phyloP scores from a whole-genome alignment of 768 basidiomycete species.

The Fibroporia radiculosa region DNA sequence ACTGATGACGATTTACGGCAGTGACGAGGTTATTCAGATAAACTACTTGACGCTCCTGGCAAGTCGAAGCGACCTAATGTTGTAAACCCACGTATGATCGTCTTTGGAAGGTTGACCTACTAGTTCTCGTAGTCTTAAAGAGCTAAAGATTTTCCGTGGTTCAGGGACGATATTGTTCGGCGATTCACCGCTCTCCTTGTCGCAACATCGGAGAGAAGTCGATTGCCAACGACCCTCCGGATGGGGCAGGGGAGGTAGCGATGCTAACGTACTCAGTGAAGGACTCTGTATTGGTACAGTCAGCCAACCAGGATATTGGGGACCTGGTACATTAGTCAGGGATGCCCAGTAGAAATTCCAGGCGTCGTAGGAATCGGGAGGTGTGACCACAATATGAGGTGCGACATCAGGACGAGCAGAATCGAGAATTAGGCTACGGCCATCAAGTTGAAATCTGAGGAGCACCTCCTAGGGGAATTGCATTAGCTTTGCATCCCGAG shows the following conservation, averaged over 20 bases:
- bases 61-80: constrained; percentile 7
- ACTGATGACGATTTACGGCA: constrained; percentile 29
- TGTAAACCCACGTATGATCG: background rate
- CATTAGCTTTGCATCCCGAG: background rate
- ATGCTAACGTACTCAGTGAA: background rate
- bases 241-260: background rate
- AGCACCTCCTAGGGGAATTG: constrained; percentile 12
- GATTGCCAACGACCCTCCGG: background rate
- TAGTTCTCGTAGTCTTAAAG: background rate
- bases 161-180: background rate
- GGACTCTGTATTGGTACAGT: background rate
- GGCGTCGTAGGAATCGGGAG: constrained; percentile 26
- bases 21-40: constrained; percentile 12
- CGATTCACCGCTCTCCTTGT: background rate
- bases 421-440: constrained; percentile 36
- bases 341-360: constrained; percentile 23
- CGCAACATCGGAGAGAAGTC: background rate
- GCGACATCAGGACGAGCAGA: constrained; percentile 30
- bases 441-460: constrained; percentile 10
- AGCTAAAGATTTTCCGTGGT: constrained; percentile 4
- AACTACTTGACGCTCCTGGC: constrained; percentile 17
- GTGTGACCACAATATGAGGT: constrained; percentile 51
- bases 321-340: constrained; percentile 3
- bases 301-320: constrained; percentile 1
- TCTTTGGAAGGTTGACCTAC: background rate